Base-by-base conservation (phyloP, 805 yeast genomes). In the Yarrowia bubula region DNA sequence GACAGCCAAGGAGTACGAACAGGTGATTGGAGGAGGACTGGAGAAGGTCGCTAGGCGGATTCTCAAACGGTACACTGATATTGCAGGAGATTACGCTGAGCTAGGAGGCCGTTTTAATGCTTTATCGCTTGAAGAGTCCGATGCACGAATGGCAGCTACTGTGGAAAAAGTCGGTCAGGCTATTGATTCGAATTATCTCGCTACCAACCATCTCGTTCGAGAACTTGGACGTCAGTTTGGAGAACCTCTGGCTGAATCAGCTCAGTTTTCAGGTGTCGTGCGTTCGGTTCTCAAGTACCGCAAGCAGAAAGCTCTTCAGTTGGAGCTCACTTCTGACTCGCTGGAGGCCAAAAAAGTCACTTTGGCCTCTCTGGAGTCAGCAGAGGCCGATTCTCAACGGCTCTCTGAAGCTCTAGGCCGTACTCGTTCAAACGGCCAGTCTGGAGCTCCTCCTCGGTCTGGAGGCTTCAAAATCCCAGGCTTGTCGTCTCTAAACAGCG, bases 101-200 rank as follows among this genome's bases (percentile, higher is more conserved):
- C 74, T 90, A n/a, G 96, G 96, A 3, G 89, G 87, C 0, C 80
- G 82, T 69, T 84, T 82, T 71, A 86, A 86, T 68, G 85, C 86
- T 1, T 83, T 85, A 71, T 80, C 85, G 67, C 74, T 86, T 37
- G 87, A 86, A 68, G 79, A 78, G 66, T 33, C 51, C 6, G 69
- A 71, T 32, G 72, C 73, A 10, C 66, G 70, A 4, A 70, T 79
- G 47, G 79, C 95, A 0, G 72, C 85, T 3, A 79, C 86, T 2
- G 81, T 90, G 67, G 98, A 95, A 72, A 85, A 86, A 68, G 84
- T 91, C 33, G 98, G 98, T 1, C 92, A 89, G 71, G 88, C 92
- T 0, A 86, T 90, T 68, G 98, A 95, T 74, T 83, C 82, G 76
- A 66, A 78, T 51, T 80, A 79, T 71, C 73, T 84, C 67, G 72